Conservation (phyloP, 129 eudicot species). For the Escallonia rubra region DNA sequence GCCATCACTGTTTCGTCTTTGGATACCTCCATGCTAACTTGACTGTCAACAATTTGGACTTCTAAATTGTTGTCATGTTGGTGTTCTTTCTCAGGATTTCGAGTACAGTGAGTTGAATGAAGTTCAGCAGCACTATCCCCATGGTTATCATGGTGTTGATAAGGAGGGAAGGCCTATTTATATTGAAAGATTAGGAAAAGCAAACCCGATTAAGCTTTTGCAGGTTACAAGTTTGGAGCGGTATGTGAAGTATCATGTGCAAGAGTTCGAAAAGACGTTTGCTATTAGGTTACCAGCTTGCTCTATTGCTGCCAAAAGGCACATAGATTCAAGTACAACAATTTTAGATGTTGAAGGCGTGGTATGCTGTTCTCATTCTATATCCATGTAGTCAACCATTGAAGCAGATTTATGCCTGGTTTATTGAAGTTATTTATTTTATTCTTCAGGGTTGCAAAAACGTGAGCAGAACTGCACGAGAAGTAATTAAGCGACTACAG, state of each 20-base stretch:
- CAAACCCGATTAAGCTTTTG: conserved; percentile 62
- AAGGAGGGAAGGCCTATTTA: conserved; percentile 73
- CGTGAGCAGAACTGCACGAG: conserved; percentile 49
- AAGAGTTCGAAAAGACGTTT: conserved; percentile 60
- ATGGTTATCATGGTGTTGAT: conserved; percentile 81
- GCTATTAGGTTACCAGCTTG: conserved; percentile 64
- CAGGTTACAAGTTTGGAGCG: conserved; percentile 68
- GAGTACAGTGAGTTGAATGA: conserved; percentile 52
- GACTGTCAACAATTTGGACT: background rate
- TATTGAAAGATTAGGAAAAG: conserved; percentile 67
- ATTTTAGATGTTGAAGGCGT: conserved; percentile 81
- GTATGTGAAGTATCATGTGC: conserved; percentile 68
- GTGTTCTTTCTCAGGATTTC: conserved; percentile 41
- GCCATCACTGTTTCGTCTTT: too few species aligned
- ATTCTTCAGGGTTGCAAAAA: conserved; percentile 50
- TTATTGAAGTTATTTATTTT: conserved; percentile 1
- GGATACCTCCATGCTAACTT: too few species aligned
- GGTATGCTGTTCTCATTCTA: conserved; percentile 34
- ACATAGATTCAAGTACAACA: conserved; percentile 50
- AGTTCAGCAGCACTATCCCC: conserved; percentile 54
- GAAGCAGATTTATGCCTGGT: background rate
- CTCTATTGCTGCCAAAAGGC: conserved; percentile 61
- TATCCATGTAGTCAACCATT: background rate
- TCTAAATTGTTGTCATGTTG: conserved; percentile 3
- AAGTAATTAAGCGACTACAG: conserved; percentile 56